These are phyloP conservation scores for Epichloe sibirici DNA, from an alignment of 2,329 filamentous ascomycete genomes.

Conservation along the genomic window DNA sequence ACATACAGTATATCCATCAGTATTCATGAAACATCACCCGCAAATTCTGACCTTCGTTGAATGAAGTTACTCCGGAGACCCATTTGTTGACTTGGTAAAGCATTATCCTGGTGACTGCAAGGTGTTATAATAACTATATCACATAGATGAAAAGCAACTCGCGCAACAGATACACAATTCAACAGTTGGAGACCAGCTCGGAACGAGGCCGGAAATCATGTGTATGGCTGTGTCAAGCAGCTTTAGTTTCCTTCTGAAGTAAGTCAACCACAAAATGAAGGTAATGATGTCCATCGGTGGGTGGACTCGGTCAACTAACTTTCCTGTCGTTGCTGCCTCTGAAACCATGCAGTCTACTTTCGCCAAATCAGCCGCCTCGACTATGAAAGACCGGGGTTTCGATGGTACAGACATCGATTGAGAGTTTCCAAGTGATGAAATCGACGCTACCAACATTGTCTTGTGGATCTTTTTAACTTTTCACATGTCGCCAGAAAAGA, in stretches of 20 bases:
- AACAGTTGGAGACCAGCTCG: constrained; percentile 26
- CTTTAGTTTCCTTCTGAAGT: constrained; percentile 58
- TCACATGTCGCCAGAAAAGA: no score
- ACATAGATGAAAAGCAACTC: no score
- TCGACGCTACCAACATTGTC: constrained; percentile 31
- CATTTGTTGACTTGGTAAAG: constrained; percentile 52
- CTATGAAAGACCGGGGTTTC: constrained; percentile 62
- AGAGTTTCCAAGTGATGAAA: constrained; percentile 25
- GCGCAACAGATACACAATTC: no score
- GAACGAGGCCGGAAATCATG: constrained; percentile 55
- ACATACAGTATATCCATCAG: no score
- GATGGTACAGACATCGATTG: constrained; percentile 35
- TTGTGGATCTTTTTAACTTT: no score
- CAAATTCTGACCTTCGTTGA: no score
- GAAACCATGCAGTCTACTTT: constrained; percentile 52
- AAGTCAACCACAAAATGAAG: constrained; percentile 65
- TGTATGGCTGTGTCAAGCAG: constrained; percentile 73
- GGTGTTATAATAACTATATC: constrained; percentile 6
- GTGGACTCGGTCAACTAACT: constrained; percentile 73
- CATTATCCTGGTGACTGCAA: constrained; percentile 57
- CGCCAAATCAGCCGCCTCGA: constrained; percentile 52
- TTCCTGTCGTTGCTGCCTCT: constrained; percentile 54
- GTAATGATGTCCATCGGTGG: constrained; percentile 71
- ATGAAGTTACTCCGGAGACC: no score
- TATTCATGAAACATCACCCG: no score